Evolutionary conservation across 352 stramenopile species (phyloP).

Genomic region (Globisporangium parvum): DNA sequence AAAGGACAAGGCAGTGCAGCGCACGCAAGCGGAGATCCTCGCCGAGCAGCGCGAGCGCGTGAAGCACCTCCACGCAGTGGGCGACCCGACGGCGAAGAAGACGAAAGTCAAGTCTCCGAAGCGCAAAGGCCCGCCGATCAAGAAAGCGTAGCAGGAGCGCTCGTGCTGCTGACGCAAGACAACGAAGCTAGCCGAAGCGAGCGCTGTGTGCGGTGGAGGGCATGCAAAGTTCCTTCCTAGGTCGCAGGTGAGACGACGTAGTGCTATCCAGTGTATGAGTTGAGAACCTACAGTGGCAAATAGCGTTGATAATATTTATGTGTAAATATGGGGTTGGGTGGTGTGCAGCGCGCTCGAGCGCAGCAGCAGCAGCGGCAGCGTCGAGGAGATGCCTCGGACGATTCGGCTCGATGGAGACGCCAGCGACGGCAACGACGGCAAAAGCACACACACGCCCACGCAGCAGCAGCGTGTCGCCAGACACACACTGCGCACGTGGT

Average conservation of each 20-base stretch:
- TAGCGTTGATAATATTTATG: slow-evolving; percentile 5
- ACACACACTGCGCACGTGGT: neutral
- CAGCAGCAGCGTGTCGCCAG: too few species aligned
- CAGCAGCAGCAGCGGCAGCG: too few species aligned
- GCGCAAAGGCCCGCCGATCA: slow-evolving; percentile 53
- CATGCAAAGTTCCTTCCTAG: too few species aligned
- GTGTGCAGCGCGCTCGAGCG: neutral
- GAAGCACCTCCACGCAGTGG: slow-evolving; percentile 54
- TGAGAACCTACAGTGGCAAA: neutral
- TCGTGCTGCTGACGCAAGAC: too few species aligned
- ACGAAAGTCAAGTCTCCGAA: slow-evolving; percentile 60
- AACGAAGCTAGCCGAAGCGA: too few species aligned
- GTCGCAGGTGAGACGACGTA: too few species aligned
- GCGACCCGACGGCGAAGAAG: slow-evolving; percentile 41
- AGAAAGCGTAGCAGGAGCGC: slow-evolving; percentile 22
- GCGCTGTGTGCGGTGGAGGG: too few species aligned
- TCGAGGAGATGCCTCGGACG: too few species aligned
- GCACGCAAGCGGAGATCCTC: slow-evolving; percentile 78
- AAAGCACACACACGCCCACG: neutral
- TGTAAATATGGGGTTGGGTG: neutral
- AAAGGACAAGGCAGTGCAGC: slow-evolving; percentile 45
- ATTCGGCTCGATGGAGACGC: too few species aligned
- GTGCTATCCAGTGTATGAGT: neutral
- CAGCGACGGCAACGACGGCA: neutral
- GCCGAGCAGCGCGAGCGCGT: slow-evolving; percentile 63